Base-by-base conservation (phyloP, 2,329 filamentous ascomycete genomes). In the Penicillium italicum region DNA sequence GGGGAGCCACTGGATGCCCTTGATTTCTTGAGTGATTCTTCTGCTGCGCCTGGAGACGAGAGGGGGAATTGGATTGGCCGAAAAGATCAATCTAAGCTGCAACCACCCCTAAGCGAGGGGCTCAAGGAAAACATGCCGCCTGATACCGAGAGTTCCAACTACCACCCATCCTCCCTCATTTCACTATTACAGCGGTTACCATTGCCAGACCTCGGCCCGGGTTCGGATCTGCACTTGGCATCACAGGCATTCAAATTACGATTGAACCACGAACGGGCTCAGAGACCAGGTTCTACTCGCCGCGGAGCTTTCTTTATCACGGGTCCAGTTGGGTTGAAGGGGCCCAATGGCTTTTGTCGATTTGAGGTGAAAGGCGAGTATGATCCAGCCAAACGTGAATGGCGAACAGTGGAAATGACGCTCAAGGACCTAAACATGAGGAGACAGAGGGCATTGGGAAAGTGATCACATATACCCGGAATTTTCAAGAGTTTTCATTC, bases 351-450 rank as follows among this genome's bases (percentile, higher is more conserved):
- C 11, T 66, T 68, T 49, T 73, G 71, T 53, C 67, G 72, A 50
- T 61, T 73, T 50, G 70, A 74, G 55, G 69, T 74, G 10, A 60
- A 59, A 20, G 72, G 69, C 28, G 71, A 72, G 64, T 74, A 73
- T 55, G 67, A 74, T 48, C 70, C 71, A 37, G 58, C 53, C 12
- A 60, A 63, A 7, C 61, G 62, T 28, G 62, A 59, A 45, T 74
- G 70, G 70, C 59, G 64, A 33, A 62, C 55, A 16, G 59, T 74
- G 24, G 65, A 66, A 24, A 67, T 72, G 59, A 56, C 66, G 33
- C 53, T 74, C 8, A 70, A 64, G 43, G 72, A 74, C 54, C 24
- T 72, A 37, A 68, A 62, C 31, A 47, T 66, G 30, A 62, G 62
- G 38, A 62, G 56, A 36, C 72, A 72, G 57, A 64, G 49, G 26